Evolutionary conservation across 495 filamentous ascomycete genomes (phyloP).

Genomic region (Hyphodiscus hymeniophilus): DNA sequence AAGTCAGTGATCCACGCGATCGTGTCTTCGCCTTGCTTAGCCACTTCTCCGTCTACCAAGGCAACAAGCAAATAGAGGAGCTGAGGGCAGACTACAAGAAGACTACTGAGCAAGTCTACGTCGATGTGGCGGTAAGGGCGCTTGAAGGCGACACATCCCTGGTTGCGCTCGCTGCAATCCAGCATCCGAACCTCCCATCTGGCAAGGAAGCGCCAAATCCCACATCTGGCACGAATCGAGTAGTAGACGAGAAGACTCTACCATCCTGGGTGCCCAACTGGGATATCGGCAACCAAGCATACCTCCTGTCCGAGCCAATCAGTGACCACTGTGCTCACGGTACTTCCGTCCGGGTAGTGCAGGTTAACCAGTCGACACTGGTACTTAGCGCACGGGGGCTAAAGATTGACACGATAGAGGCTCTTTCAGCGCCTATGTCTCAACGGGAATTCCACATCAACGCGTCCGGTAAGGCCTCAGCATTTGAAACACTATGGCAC

Average conservation of each 20-base stretch:
- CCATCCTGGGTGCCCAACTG: not conserved
- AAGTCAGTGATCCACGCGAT: constrained; percentile 21
- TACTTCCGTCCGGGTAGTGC: not conserved
- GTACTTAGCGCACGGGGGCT: constrained; percentile 3
- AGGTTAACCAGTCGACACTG: not conserved
- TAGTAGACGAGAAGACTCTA: not conserved
- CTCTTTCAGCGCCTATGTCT: constrained; percentile 2
- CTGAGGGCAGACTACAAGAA: constrained; percentile 14
- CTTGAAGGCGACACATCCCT: constrained; percentile 12
- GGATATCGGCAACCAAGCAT: constrained; percentile 3
- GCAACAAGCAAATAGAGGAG: constrained; percentile 7
- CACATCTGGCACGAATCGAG: not conserved
- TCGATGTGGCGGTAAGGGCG: constrained; percentile 5
- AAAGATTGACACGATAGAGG: constrained; percentile 7
- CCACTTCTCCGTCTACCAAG: constrained; percentile 16
- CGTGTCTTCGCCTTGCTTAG: constrained; percentile 24
- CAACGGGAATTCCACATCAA: constrained; percentile 5
- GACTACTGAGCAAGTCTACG: constrained; percentile 10
- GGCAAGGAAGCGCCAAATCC: constrained; percentile 3
- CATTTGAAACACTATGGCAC: constrained; percentile 5
- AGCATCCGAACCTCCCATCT: constrained; percentile 6
- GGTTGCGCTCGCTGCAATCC: constrained; percentile 15
- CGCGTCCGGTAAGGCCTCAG: not conserved
- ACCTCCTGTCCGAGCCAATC: constrained; percentile 8
- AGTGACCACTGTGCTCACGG: constrained; percentile 6